Conservation (phyloP, 148 eudicot genomes). For the Vaccinium myrtillus region DNA sequence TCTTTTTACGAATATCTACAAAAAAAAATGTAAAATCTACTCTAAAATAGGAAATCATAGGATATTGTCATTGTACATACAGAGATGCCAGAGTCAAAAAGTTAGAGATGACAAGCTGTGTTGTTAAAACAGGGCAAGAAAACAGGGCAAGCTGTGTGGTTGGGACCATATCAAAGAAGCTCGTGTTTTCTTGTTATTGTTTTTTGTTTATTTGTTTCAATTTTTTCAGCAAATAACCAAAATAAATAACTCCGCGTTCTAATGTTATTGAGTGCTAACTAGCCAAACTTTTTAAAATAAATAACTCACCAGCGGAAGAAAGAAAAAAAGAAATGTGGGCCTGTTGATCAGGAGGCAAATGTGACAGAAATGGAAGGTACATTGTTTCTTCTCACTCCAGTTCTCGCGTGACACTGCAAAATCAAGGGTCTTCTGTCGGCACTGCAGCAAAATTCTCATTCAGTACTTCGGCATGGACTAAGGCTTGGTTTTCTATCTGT, state of each 20-base stretch:
- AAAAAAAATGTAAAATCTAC: too few relatives aligned
- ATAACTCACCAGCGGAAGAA: not conserved
- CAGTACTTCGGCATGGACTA: not conserved
- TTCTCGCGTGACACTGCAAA: slow-evolving; percentile 26
- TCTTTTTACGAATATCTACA: too few relatives aligned
- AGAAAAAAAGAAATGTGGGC: slow-evolving; percentile 4
- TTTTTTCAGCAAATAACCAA: too few relatives aligned
- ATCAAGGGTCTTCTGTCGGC: slow-evolving; percentile 25
- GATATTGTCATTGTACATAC: not conserved
- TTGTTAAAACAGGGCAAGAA: not conserved
- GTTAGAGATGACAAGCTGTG: not conserved
- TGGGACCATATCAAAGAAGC: not conserved
- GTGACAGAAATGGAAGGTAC: slow-evolving; percentile 23
- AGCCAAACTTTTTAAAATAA: not conserved
- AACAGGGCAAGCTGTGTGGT: too few relatives aligned
- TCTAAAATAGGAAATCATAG: not conserved
- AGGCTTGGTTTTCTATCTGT: too few relatives aligned
- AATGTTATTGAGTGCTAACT: too few relatives aligned
- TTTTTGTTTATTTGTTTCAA: too few relatives aligned
- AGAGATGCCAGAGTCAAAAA: not conserved
- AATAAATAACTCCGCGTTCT: too few relatives aligned
- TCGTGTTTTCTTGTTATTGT: too few relatives aligned
- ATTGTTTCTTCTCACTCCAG: slow-evolving; percentile 14
- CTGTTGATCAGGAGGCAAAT: slow-evolving; percentile 29
- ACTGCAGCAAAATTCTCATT: slow-evolving; percentile 16